Evolutionary conservation across 331 rosid genomes (phyloP), one percentile per base, ranked within the genome.

Genomic region (Quercus tomentella): DNA sequence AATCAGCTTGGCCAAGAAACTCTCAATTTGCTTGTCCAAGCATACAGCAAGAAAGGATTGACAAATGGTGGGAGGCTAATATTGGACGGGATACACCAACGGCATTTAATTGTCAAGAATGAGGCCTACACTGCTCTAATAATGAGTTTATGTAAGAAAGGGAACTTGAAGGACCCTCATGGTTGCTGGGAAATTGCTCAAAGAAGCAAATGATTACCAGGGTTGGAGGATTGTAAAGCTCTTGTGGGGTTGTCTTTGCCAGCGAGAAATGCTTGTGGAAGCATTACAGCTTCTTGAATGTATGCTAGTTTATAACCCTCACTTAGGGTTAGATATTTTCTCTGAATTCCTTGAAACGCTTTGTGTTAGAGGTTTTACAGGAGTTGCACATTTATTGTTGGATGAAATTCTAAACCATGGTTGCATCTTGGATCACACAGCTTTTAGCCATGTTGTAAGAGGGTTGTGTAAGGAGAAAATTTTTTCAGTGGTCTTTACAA

Each of bases 241-340:
- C 89, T 95, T 76, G 67, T 89, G 4, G 76, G 74, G 28, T 84
- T 84, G 79, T 82, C 85, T 91, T 74, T 89, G 96, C 83, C 78
- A 79, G 72, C 31, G 21, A 60, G 85, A 88, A 76, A 77, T 84
- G 89, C 72, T 87, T 5, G 69, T 56, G 12, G 87, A 95, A 85
- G 94, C 88, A 57, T 76, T 92, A 28, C 86, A 82, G 81, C 86
- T 89, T 78, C 88, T 95, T 77, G 91, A 93, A 84, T 81, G 75
- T 83, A 86, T 92, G 92, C 79, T 91, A 80, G 54, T 82, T 22
- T 84, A 90, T 69, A 52, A 79, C 85, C 91, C 94, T 81, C 70
- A 63, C 72, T 81, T 35, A 63, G 86, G 88, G 83, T 80, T 74
- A 33, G 89, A 87, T 69, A 79, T 88, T 76, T 84, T 89, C 77